These are phyloP conservation scores for Kurtzmaniella cleridarum DNA, from an alignment of 805 yeast genomes.

Conservation along the genomic window DNA sequence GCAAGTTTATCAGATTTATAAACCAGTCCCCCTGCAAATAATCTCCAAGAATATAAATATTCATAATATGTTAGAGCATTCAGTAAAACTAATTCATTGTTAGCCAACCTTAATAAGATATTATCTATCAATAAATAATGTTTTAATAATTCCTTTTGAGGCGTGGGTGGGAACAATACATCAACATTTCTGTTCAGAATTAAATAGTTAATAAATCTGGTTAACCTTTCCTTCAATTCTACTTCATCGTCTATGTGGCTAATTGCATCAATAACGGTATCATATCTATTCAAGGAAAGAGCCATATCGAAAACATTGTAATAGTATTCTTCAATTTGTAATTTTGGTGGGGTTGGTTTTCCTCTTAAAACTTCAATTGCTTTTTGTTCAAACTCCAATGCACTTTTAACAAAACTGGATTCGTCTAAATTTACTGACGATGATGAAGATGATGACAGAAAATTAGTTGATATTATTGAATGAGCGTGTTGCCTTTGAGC, in stretches of 20 bases:
- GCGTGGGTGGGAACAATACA: conserved; percentile 15
- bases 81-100: conserved; percentile 22
- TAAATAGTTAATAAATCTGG: conserved; percentile 21
- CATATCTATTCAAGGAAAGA: conserved; percentile 16
- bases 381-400: conserved; percentile 20
- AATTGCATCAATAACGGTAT: conserved; percentile 10
- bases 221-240: conserved; percentile 13
- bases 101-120: conserved; percentile 27
- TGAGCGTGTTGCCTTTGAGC: conserved; percentile 5
- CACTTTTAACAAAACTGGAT: conserved; percentile 11
- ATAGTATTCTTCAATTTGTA: conserved; percentile 12
- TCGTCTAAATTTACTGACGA: conserved; percentile 6
- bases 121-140: conserved; percentile 29
- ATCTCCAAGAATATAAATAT: conserved; percentile 37
- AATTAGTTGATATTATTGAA: conserved; percentile 4
- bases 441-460: conserved; percentile 3
- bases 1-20: conserved; percentile 11
- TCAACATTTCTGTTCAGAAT: conserved; percentile 17
- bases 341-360: background rate
- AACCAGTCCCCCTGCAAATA: conserved; percentile 18
- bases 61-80: conserved; percentile 30
- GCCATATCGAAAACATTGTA: conserved; percentile 21
- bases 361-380: conserved; percentile 19
- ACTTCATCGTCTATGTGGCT: conserved; percentile 4
- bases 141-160: conserved; percentile 2